Base-by-base conservation (phyloP, 2,329 filamentous ascomycete genomes). In the Dactylellina parvicollis region DNA sequence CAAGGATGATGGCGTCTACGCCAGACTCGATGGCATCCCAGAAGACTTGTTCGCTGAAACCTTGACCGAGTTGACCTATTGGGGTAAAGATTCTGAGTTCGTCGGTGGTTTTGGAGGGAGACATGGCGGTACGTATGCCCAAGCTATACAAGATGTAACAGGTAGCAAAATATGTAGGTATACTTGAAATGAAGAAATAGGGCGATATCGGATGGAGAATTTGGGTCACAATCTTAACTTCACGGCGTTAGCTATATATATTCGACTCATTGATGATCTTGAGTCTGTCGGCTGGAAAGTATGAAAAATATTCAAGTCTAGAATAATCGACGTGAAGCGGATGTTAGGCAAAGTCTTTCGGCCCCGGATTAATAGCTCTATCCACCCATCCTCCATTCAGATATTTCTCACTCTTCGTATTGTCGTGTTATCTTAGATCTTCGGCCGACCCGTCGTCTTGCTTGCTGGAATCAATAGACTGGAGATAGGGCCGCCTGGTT, bases 1-100 rank as follows among this genome's bases (percentile, higher is more conserved):
- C 80, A 7, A 80, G 55, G 47, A 81, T 80, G 14, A 80, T 74
- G 18, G 79, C 79, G 56, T 76, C 56, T 28, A 76, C 56, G 24
- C 75, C 71, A 18, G 50, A 44, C 22, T 76, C 75, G 16, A 78
- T 46, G 1, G 75, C 73, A 3, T 70, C 56, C 69, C 75, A 78
- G 44, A 77, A 76, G 14, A 77, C 54, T 28, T 75, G 60, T 7
- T 75, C 74, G 38, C 71, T 75, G 66, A 77, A 78, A 32, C 77
- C 74, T 26, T 79, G 77, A 4, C 77, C 77, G 32, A 79, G 75
- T 72, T 78, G 77, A 32, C 75, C 77, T 30, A 77, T 75, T 0
- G 77, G 77, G 10, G 77, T 78, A 12, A 78, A 65, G 52, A 79
- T 78, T 57, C 46, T 69, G 40, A 77, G 60, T 42, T 77, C 75